phyloP scores from a whole-genome alignment of 2,329 filamentous ascomycete genomes.

The Alternaria consortialis region DNA sequence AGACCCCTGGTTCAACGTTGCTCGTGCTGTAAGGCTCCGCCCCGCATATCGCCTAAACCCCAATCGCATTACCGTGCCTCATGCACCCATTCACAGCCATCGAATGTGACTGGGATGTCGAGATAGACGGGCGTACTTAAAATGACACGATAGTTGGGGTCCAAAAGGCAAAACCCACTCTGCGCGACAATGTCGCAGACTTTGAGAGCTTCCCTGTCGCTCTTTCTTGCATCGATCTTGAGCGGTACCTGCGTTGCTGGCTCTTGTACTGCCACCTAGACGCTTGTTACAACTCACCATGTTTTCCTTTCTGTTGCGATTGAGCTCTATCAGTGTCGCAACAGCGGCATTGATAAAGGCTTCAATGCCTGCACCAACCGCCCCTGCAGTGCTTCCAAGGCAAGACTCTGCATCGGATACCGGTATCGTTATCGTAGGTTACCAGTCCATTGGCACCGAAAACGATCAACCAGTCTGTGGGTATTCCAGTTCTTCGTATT shows the following conservation, averaged over 20 bases:
- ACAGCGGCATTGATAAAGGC: constrained; percentile 1
- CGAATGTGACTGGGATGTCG: neutral
- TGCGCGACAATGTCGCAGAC: constrained; percentile 1
- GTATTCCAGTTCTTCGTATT: neutral
- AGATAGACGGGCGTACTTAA: neutral
- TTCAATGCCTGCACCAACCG: neutral
- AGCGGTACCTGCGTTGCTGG: neutral
- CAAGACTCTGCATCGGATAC: neutral
- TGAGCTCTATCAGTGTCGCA: neutral
- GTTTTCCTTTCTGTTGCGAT: neutral
- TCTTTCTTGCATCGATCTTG: neutral
- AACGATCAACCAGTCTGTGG: neutral
- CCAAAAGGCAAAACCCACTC: constrained; percentile 1
- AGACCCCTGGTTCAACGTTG: neutral
- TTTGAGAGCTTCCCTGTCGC: neutral
- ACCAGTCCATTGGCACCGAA: neutral
- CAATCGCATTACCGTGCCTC: neutral
- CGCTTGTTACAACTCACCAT: neutral
- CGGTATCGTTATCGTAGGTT: neutral
- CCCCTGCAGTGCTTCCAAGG: constrained; percentile 9
- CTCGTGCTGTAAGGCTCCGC: neutral
- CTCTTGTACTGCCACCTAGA: neutral
- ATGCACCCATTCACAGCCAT: constrained; percentile 1
- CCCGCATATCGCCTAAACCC: constrained; percentile 5
- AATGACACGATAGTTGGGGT: constrained; percentile 11